Conservation (phyloP, 805 yeast genomes). For the Yamadazyma insecticola region DNA sequence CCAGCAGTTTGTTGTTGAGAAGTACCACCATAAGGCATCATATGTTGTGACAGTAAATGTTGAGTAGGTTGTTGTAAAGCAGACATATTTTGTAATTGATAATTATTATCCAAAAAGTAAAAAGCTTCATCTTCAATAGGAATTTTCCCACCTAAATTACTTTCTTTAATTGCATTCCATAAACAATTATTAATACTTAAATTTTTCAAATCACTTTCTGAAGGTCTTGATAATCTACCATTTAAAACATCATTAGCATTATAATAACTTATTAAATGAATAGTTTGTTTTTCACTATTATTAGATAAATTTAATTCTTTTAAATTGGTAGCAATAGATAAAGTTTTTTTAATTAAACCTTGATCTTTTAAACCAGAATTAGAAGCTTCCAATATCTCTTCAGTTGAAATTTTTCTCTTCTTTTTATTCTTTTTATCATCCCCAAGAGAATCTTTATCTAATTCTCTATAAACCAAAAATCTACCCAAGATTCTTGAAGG, state of each 20-base stretch:
- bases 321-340: constrained; percentile 52
- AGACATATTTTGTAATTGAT: constrained; percentile 38
- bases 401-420: constrained; percentile 32
- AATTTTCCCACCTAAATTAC: constrained; percentile 54
- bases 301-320: constrained; percentile 23
- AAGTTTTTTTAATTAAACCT: constrained; percentile 81
- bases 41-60: constrained; percentile 2
- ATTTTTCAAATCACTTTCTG: constrained; percentile 49
- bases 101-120: constrained; percentile 42
- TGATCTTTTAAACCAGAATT: constrained; percentile 55
- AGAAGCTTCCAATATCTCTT: constrained; percentile 25
- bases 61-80: neutral
- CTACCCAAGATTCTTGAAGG: constrained; percentile 86
- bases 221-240: constrained; percentile 55
- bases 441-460: constrained; percentile 22
- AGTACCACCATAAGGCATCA: constrained; percentile 6
- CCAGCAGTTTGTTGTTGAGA: constrained; percentile 5
- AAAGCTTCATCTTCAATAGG: constrained; percentile 47
- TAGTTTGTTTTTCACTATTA: constrained; percentile 36
- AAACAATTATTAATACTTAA: constrained; percentile 43
- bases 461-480: constrained; percentile 76
- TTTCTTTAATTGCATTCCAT: constrained; percentile 53
- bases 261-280: constrained; percentile 79
- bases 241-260: constrained; percentile 65
- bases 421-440: constrained; percentile 36